Conservation (phyloP, 176 grass and related monocot species). For the Oryza punctata region DNA sequence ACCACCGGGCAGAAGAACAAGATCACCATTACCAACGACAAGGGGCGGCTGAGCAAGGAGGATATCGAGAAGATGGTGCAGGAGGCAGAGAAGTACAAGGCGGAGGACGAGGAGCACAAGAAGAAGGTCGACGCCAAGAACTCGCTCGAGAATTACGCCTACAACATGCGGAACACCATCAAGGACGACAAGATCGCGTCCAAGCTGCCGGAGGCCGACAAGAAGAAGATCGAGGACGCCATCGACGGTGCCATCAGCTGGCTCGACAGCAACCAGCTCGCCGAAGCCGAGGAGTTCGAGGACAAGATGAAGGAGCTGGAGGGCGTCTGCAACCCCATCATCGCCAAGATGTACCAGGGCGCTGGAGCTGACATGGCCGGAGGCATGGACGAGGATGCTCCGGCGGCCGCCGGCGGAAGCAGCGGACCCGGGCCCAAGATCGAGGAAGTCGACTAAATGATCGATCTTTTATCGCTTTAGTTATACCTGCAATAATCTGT, state of each 20-base stretch:
- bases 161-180: conserved; percentile 95
- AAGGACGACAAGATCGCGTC: conserved; percentile 82
- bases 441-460: conserved; percentile 82
- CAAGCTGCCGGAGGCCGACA: conserved; percentile 61
- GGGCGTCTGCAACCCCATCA: conserved; percentile 84
- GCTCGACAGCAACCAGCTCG: conserved; percentile 84
- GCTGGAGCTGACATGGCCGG: conserved; percentile 60
- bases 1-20: conserved; percentile 88
- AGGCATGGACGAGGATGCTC: conserved; percentile 69
- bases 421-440: conserved; percentile 85
- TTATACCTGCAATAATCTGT: conserved; percentile 34
- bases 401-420: conserved; percentile 47
- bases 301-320: conserved; percentile 97
- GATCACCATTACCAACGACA: conserved; percentile 93
- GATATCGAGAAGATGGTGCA: conserved; percentile 96
- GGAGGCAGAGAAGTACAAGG: conserved; percentile 87
- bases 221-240: conserved; percentile 88
- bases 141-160: conserved; percentile 84
- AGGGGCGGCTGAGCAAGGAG: conserved; percentile 81
- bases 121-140: conserved; percentile 94
- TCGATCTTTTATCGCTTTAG: neutral
- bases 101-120: conserved; percentile 88
- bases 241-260: conserved; percentile 69
- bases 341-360: conserved; percentile 96
- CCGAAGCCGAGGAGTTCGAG: conserved; percentile 79